Evolutionary conservation across 805 yeast species (phyloP).

Genomic region (Schizosaccharomyces osmophilus): DNA sequence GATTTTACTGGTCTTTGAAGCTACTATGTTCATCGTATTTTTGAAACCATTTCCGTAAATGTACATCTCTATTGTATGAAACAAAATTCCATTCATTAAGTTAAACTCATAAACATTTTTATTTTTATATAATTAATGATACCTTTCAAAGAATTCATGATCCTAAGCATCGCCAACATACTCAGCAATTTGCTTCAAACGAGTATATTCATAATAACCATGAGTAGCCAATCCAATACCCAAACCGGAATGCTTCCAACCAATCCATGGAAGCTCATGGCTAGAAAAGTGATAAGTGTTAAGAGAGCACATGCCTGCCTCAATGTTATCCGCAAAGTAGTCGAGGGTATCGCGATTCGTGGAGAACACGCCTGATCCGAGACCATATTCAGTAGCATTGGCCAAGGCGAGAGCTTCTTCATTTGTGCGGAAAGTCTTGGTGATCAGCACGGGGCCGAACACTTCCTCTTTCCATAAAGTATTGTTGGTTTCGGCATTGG

Average conservation of each 20-base stretch:
- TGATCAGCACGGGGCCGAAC: conserved; percentile 64
- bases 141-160: too few relatives aligned
- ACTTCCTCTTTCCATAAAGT: conserved; percentile 56
- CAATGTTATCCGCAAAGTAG: conserved; percentile 30
- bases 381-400: conserved; percentile 51
- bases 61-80: too few relatives aligned
- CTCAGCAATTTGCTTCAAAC: not conserved
- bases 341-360: conserved; percentile 42
- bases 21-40: too few relatives aligned
- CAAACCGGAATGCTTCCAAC: conserved; percentile 1
- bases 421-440: conserved; percentile 38
- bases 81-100: too few relatives aligned
- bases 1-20: too few relatives aligned
- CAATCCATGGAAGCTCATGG: not conserved
- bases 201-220: not conserved
- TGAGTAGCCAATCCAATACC: not conserved
- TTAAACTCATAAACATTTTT: too few relatives aligned
- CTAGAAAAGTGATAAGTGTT: conserved; percentile 24
- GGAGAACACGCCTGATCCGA: conserved; percentile 65
- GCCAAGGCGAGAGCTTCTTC: conserved; percentile 47
- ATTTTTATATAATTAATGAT: too few relatives aligned
- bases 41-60: too few relatives aligned
- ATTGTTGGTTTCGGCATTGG: conserved; percentile 41
- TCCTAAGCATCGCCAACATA: not conserved
- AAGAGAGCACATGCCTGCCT: conserved; percentile 47